A percentile compares a stretch with the other conserved stretches of the same genome.
phyloP scores from a whole-genome alignment of 1,139 yeast genomes.

The Nematodospora anomalae region DNA sequence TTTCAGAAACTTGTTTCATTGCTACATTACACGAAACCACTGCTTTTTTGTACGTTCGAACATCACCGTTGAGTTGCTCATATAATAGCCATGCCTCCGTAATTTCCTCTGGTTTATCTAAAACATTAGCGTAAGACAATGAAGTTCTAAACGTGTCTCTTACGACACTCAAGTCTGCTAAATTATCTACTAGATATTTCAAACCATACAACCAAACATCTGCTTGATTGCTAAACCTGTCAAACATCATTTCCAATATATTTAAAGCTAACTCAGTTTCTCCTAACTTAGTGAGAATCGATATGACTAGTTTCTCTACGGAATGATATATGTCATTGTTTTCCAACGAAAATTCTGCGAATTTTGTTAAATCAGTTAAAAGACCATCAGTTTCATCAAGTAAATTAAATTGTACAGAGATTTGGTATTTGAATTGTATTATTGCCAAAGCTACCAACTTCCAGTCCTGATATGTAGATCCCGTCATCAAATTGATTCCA shows the following conservation, averaged over 20 bases:
- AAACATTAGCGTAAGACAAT: conserved; percentile 20
- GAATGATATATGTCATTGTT: conserved; percentile 39
- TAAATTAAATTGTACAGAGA: conserved; percentile 8
- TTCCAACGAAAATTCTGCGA: conserved; percentile 24
- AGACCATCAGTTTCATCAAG: conserved; percentile 14
- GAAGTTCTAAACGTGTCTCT: conserved; percentile 34
- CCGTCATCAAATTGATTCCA: conserved; percentile 20
- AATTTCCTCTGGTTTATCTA: conserved; percentile 56
- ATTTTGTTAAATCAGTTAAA: conserved; percentile 14
- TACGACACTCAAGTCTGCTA: conserved; percentile 22
- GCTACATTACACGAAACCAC: conserved; percentile 13
- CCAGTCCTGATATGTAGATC: conserved; percentile 34
- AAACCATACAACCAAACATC: conserved; percentile 52
- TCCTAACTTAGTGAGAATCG: conserved; percentile 27
- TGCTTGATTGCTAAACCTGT: conserved; percentile 29
- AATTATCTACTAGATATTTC: conserved; percentile 26
- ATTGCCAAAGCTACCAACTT: conserved; percentile 33
- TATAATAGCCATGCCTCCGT: conserved; percentile 46
- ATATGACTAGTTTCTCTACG: conserved; percentile 41
- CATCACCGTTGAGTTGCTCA: conserved; percentile 38
- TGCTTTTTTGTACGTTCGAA: conserved; percentile 23
- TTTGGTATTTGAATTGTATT: conserved; percentile 20
- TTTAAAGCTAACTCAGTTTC: conserved; percentile 27
- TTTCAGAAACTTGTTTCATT: conserved; percentile 3
- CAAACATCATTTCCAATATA: conserved; percentile 28